phyloP scores from a whole-genome alignment of 306 rosid genomes.

The Cucumis hystrix region DNA sequence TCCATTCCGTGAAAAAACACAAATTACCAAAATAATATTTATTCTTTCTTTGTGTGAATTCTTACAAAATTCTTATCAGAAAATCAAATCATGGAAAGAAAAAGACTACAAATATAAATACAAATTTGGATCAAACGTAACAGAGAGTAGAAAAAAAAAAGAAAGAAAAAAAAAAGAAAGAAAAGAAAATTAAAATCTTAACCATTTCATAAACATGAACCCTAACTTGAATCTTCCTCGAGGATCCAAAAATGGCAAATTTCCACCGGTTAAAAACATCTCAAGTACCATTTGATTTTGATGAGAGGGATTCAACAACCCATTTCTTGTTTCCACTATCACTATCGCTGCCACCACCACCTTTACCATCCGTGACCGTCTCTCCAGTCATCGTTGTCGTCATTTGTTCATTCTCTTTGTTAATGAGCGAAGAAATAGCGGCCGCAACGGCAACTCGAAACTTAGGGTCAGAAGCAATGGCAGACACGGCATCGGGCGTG shows the following conservation, averaged over 20 bases:
- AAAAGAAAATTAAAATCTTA: not conserved
- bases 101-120: constrained; percentile 1
- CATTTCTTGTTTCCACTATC: constrained; percentile 22
- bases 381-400: too few relatives aligned
- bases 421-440: constrained; percentile 58
- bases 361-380: not conserved
- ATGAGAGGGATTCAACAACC: constrained; percentile 32
- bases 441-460: constrained; percentile 90
- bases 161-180: too few relatives aligned
- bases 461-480: constrained; percentile 81
- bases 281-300: constrained; percentile 23
- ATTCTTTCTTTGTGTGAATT: not conserved
- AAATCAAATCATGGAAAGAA: not conserved
- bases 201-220: not conserved
- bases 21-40: not conserved
- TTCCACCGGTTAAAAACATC: not conserved
- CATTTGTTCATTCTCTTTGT: constrained; percentile 31
- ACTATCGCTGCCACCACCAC: not conserved
- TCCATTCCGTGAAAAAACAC: not conserved
- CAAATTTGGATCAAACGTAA: not conserved
- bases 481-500: constrained; percentile 33
- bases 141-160: not conserved
- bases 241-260: not conserved
- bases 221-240: not conserved
- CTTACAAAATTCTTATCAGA: not conserved